Evolutionary conservation across 2,329 filamentous ascomycete genomes (phyloP).

Genomic region (Diaporthe ilicicola): DNA sequence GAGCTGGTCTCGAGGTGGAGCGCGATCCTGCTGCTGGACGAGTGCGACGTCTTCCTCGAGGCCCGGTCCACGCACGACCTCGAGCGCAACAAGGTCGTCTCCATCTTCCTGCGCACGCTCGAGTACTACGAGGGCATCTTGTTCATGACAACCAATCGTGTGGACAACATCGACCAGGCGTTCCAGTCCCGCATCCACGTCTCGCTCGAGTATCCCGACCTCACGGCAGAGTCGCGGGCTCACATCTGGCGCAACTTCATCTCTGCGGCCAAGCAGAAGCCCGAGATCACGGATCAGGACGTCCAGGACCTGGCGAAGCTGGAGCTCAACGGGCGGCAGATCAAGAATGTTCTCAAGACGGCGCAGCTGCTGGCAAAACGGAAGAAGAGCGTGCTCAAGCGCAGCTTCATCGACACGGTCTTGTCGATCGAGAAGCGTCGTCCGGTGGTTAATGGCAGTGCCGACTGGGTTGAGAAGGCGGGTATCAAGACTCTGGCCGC

Average conservation of each 20-base stretch:
- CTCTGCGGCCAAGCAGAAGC: constrained; percentile 40
- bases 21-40: constrained; percentile 75
- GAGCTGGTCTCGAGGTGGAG: constrained; percentile 79
- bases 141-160: constrained; percentile 59
- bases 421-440: constrained; percentile 42
- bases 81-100: constrained; percentile 51
- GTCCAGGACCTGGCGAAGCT: constrained; percentile 50
- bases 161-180: constrained; percentile 54
- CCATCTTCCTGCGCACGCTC: constrained; percentile 51
- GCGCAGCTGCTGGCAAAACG: constrained; percentile 43
- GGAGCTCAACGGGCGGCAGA: constrained; percentile 45
- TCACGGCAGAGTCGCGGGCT: constrained; percentile 46
- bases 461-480: background rate
- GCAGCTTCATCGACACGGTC: constrained; percentile 42
- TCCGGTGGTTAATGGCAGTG: constrained; percentile 28
- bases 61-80: constrained; percentile 42
- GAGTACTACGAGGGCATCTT: constrained; percentile 59
- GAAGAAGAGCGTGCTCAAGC: constrained; percentile 45
- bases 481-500: background rate
- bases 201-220: constrained; percentile 54
- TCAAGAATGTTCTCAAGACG: constrained; percentile 49
- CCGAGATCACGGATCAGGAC: constrained; percentile 42
- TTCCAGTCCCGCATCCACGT: constrained; percentile 59
- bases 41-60: constrained; percentile 69
- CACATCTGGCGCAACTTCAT: constrained; percentile 52